Percentiles rank a stretch among this genome's conserved stretches.
phyloP scores from a whole-genome alignment of 2,329 filamentous ascomycete species.

The Fusarium sp. region DNA sequence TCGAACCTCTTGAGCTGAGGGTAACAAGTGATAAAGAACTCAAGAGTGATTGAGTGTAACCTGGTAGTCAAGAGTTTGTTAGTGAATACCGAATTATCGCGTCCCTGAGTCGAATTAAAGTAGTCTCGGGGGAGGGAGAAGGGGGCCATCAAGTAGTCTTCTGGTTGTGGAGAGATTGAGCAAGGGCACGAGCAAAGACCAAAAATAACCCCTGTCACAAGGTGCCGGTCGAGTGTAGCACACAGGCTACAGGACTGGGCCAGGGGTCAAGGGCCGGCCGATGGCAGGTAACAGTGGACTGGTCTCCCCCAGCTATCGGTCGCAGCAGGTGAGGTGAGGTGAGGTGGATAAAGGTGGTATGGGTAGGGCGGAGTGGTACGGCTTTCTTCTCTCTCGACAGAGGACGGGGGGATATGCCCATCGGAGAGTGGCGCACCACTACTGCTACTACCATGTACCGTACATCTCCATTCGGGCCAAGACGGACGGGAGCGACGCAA shows the following conservation, averaged over 20 bases:
- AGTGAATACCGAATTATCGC: neutral
- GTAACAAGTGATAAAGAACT: neutral
- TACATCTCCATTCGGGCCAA: neutral
- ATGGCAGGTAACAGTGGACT: slow-evolving; percentile 30
- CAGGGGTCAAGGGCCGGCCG: slow-evolving; percentile 22
- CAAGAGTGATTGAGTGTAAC: neutral
- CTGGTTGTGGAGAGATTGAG: too few relatives aligned
- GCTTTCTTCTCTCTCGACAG: slow-evolving; percentile 3
- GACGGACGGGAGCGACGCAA: neutral
- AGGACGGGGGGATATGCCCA: slow-evolving; percentile 13
- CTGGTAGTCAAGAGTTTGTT: neutral
- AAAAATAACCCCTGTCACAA: slow-evolving; percentile 37
- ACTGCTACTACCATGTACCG: too few relatives aligned
- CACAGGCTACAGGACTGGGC: neutral
- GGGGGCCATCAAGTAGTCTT: too few relatives aligned
- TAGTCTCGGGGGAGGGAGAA: slow-evolving; percentile 7
- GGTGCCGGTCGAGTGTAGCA: neutral
- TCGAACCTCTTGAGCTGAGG: neutral
- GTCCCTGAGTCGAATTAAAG: slow-evolving; percentile 26
- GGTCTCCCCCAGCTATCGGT: slow-evolving; percentile 1
- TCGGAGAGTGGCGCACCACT: slow-evolving; percentile 1
- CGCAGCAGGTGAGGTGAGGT: neutral
- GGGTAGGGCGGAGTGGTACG: slow-evolving; percentile 6
- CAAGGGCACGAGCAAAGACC: slow-evolving; percentile 20
- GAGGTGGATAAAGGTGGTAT: slow-evolving; percentile 21